Evolutionary conservation across 768 basidiomycete genomes (phyloP).

Genomic region (Tricholomella constricta): DNA sequence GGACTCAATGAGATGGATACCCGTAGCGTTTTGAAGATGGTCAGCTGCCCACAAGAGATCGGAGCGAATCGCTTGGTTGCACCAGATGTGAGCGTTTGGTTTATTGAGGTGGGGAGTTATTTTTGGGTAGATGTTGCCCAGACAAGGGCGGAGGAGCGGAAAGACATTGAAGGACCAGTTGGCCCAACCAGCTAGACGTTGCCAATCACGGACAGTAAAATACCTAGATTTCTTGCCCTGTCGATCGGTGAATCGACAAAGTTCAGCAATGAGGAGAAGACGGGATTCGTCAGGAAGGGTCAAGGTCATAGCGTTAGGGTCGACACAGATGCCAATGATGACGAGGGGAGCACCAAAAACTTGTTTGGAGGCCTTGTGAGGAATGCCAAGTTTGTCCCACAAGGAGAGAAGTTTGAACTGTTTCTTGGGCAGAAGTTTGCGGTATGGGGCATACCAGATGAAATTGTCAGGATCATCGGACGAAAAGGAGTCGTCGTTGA

Average conservation of each 20-base stretch:
- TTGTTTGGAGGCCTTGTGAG: constrained; percentile 42
- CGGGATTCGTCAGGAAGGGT: constrained; percentile 13
- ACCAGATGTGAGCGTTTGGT: constrained; percentile 12
- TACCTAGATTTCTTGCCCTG: background rate
- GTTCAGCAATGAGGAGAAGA: constrained; percentile 14
- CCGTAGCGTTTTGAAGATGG: constrained; percentile 18
- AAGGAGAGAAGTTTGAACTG: constrained; percentile 39
- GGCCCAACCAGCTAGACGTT: constrained; percentile 32
- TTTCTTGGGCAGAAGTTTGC: constrained; percentile 12
- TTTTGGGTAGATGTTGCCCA: constrained; percentile 32
- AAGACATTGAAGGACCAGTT: constrained; percentile 43
- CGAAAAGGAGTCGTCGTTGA: constrained; percentile 34
- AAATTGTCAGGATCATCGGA: constrained; percentile 21
- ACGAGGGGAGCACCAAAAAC: constrained; percentile 28
- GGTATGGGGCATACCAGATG: constrained; percentile 30
- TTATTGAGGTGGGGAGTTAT: constrained; percentile 22
- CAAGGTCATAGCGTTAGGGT: constrained; percentile 33
- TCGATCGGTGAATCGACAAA: constrained; percentile 5
- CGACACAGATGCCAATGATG: constrained; percentile 42
- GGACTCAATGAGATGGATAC: constrained; percentile 23
- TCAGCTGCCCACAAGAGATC: constrained; percentile 32
- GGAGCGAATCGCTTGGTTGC: constrained; percentile 21
- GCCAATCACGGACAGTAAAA: constrained; percentile 23
- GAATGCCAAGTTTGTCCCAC: constrained; percentile 42
- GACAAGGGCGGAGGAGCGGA: constrained; percentile 28